phyloP scores from a whole-genome alignment of 2,329 filamentous ascomycete species.

The Aotearoamyces nothofagi region DNA sequence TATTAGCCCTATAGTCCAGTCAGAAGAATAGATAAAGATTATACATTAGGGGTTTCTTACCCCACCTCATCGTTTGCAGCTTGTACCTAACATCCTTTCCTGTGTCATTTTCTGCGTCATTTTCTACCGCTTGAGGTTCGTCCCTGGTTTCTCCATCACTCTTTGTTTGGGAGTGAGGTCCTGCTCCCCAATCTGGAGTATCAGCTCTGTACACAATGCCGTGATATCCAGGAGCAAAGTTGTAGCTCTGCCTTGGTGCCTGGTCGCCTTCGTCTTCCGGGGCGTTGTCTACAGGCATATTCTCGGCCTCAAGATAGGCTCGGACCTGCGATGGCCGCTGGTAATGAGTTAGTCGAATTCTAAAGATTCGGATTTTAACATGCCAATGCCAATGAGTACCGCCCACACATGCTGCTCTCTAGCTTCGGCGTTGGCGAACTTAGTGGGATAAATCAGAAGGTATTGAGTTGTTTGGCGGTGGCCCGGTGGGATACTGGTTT shows the following conservation, averaged over 20 bases:
- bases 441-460: too few species aligned
- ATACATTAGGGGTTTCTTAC: too few species aligned
- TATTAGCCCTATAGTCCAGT: constrained; percentile 55
- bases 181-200: constrained; percentile 43
- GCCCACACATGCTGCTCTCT: constrained; percentile 2
- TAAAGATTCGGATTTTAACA: neutral
- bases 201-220: constrained; percentile 79
- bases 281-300: constrained; percentile 57
- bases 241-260: constrained; percentile 61
- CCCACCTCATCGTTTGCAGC: constrained; percentile 92
- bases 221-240: constrained; percentile 79
- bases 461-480: too few species aligned
- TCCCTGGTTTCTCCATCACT: constrained; percentile 11
- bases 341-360: neutral
- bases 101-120: constrained; percentile 11
- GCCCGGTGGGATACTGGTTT: too few species aligned
- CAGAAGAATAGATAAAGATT: too few species aligned
- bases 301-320: constrained; percentile 54
- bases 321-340: constrained; percentile 67
- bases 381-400: constrained; percentile 2
- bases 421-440: too few species aligned
- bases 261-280: constrained; percentile 49
- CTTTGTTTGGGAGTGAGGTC: constrained; percentile 17
- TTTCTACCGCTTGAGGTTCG: too few species aligned
- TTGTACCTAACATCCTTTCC: constrained; percentile 47